Conservation (phyloP, 2,329 filamentous ascomycete species). For the Tolypocladium ovalisporum region DNA sequence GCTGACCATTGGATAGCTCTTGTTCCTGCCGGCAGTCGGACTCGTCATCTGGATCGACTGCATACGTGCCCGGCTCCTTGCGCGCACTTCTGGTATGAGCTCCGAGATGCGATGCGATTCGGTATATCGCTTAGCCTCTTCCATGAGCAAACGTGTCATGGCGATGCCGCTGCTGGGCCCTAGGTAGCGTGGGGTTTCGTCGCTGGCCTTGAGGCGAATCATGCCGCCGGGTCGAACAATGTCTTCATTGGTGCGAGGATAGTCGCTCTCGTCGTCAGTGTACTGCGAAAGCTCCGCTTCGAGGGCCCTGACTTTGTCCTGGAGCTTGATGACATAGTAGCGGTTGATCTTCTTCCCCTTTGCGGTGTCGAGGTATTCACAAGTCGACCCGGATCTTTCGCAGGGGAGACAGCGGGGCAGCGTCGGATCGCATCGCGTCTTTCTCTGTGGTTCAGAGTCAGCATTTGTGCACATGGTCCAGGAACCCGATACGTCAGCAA, state of each 20-base stretch:
- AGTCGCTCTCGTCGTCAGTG: conserved; percentile 64
- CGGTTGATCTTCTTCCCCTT: conserved; percentile 80
- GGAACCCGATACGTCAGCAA: not conserved
- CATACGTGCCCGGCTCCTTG: conserved; percentile 42
- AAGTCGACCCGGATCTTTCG: conserved; percentile 80
- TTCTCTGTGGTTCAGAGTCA: conserved; percentile 48
- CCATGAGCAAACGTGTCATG: conserved; percentile 91
- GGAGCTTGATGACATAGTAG: conserved; percentile 84
- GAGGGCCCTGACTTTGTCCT: conserved; percentile 72
- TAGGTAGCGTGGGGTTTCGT: conserved; percentile 79
- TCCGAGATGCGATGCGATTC: conserved; percentile 86
- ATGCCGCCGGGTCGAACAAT: conserved; percentile 79
- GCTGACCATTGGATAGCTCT: conserved; percentile 85
- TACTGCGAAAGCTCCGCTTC: conserved; percentile 72
- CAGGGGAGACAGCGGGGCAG: conserved; percentile 87
- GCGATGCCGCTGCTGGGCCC: conserved; percentile 92
- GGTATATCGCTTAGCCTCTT: conserved; percentile 88
- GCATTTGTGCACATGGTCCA: not conserved
- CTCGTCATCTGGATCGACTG: conserved; percentile 46
- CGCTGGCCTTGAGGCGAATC: conserved; percentile 72
- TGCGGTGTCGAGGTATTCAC: conserved; percentile 89
- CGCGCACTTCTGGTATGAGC: conserved; percentile 67
- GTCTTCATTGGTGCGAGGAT: conserved; percentile 64
- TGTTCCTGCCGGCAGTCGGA: conserved; percentile 51
- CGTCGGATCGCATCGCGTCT: conserved; percentile 90